A percentile compares a stretch with the other conserved stretches of the same genome.
These are phyloP conservation scores for Eragrostis curvula DNA, from an alignment of 176 grass and related monocot species.

Conservation along the genomic window DNA sequence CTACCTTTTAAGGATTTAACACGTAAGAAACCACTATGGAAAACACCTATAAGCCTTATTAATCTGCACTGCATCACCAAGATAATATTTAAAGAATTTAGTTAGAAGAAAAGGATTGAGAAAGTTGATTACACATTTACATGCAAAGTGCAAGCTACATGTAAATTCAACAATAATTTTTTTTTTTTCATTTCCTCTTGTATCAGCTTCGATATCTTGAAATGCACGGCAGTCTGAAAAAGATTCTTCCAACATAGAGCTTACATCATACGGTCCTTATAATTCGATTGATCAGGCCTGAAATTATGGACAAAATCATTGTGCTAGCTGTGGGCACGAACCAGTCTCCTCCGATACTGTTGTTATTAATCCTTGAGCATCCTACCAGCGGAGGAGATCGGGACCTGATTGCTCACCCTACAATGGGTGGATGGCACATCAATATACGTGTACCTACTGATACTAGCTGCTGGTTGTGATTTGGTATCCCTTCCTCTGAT, in stretches of 20 bases:
- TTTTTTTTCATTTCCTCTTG: neutral
- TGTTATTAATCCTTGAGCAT: slow-evolving; percentile 1
- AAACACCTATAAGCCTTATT: no score
- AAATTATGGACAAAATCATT: slow-evolving; percentile 43
- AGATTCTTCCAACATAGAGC: slow-evolving; percentile 13
- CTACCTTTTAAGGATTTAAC: no score
- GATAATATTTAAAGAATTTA: no score
- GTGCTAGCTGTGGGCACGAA: slow-evolving; percentile 10
- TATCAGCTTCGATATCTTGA: neutral
- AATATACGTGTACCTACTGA: slow-evolving; percentile 10
- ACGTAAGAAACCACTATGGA: no score
- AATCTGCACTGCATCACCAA: no score
- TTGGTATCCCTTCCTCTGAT: neutral
- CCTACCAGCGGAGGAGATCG: slow-evolving; percentile 10
- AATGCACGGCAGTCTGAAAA: slow-evolving; percentile 31
- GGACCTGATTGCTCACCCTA: slow-evolving; percentile 30
- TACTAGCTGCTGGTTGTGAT: neutral
- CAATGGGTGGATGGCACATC: slow-evolving; percentile 22
- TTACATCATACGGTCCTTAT: slow-evolving; percentile 5
- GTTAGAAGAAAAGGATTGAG: no score
- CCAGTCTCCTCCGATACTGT: neutral
- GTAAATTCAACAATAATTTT: no score
- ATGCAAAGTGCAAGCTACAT: no score
- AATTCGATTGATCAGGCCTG: slow-evolving; percentile 33
- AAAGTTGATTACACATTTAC: no score